A percentile compares a stretch with the other conserved stretches of the same genome.
These are phyloP conservation scores for Pyrus bretschneideri DNA, from an alignment of 306 rosid genomes.

Conservation along the genomic window DNA sequence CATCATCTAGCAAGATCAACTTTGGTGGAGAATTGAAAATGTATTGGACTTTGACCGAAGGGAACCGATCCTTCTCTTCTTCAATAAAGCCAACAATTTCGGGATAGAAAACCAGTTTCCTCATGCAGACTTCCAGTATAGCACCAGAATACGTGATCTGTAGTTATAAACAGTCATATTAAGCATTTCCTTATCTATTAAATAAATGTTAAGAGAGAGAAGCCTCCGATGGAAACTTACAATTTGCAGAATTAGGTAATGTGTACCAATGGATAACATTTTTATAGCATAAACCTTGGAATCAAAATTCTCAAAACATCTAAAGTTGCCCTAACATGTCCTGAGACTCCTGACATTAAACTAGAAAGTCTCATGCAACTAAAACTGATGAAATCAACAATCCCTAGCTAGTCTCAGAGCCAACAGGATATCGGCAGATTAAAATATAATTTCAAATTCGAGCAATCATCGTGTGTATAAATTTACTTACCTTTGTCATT, in stretches of 20 bases:
- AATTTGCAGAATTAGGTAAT: not conserved
- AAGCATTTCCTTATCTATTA: not conserved
- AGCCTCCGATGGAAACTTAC: too few species aligned
- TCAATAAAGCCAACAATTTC: slow-evolving; percentile 89
- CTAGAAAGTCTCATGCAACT: not conserved
- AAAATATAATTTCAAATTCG: not conserved
- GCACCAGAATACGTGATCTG: slow-evolving; percentile 85
- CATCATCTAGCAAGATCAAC: slow-evolving; percentile 75
- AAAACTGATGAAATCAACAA: not conserved
- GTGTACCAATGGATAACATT: not conserved
- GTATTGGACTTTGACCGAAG: slow-evolving; percentile 69
- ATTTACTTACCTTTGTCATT: slow-evolving; percentile 49
- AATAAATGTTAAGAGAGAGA: not conserved
- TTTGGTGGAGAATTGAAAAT: slow-evolving; percentile 86
- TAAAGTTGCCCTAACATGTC: not conserved
- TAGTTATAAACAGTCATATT: slow-evolving; percentile 2
- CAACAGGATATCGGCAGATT: not conserved
- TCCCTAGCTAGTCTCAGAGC: not conserved
- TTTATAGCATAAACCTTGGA: not conserved
- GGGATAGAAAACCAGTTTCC: slow-evolving; percentile 91
- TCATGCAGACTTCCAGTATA: slow-evolving; percentile 84
- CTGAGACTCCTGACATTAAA: too few species aligned
- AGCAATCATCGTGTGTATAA: not conserved
- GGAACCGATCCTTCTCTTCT: slow-evolving; percentile 71
- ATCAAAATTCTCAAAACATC: not conserved